Evolutionary conservation across 116 monocot genomes (phyloP).

Genomic region (Iris pallida): DNA sequence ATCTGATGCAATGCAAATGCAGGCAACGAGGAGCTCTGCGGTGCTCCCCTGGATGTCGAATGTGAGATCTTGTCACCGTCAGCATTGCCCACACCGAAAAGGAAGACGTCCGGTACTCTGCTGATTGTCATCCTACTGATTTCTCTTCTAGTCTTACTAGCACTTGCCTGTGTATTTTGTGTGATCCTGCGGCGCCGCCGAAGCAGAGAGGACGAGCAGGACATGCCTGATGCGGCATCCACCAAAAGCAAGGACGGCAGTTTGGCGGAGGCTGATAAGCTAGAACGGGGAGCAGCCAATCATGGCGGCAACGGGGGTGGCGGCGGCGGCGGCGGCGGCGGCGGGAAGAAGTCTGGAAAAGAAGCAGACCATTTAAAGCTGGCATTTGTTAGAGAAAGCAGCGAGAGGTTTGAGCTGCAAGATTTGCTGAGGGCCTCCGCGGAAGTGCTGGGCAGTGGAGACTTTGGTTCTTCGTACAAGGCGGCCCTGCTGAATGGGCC

Average conservation of each 20-base stretch:
- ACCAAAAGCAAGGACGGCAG: not conserved
- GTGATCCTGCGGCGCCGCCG: not conserved
- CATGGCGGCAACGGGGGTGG: not conserved
- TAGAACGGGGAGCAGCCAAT: constrained; percentile 2
- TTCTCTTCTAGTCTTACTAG: not conserved
- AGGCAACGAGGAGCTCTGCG: constrained; percentile 45
- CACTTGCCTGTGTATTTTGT: not conserved
- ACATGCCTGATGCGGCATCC: not conserved
- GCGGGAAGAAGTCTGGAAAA: constrained; percentile 4
- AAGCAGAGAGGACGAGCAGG: not conserved
- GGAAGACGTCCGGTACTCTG: constrained; percentile 1
- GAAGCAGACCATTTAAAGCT: constrained; percentile 20
- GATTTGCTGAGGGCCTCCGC: constrained; percentile 43
- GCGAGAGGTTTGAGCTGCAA: constrained; percentile 31
- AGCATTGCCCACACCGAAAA: not conserved
- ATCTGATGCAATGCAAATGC: not conserved
- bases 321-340: not conserved
- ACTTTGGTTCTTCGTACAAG: constrained; percentile 49
- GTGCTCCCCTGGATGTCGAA: constrained; percentile 12
- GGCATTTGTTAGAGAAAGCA: constrained; percentile 27
- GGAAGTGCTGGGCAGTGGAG: constrained; percentile 42
- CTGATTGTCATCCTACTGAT: constrained; percentile 17
- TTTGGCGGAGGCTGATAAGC: not conserved
- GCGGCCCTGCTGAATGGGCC: constrained; percentile 18
- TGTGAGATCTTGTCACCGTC: not conserved